These are phyloP conservation scores for Powellomyces hirtus DNA, from an alignment of 192 early-diverging fungal species.

Conservation along the genomic window DNA sequence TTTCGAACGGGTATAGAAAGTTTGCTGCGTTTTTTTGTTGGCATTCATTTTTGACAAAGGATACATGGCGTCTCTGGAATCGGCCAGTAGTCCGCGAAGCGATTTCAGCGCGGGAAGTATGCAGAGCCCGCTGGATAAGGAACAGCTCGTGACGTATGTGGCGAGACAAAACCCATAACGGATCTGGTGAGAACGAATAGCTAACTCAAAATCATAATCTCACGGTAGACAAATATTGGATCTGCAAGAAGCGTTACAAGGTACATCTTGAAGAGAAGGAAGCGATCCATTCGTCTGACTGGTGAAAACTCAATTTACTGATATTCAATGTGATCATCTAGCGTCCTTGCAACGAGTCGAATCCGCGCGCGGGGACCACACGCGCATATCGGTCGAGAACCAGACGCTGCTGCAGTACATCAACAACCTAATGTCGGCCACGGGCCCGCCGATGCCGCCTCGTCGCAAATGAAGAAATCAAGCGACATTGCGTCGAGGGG, in stretches of 20 bases:
- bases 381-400: slow-evolving; percentile 35
- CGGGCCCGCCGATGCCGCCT: slow-evolving; percentile 9
- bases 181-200: too few relatives aligned
- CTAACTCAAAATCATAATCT: neutral
- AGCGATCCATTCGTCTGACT: too few relatives aligned
- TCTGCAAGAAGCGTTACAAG: slow-evolving; percentile 13
- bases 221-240: slow-evolving; percentile 11
- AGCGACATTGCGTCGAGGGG: neutral
- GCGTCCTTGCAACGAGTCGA: slow-evolving; percentile 38
- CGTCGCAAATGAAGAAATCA: neutral
- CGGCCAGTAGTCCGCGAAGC: too few relatives aligned
- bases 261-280: neutral
- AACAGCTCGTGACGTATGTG: slow-evolving; percentile 4
- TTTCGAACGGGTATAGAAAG: too few relatives aligned
- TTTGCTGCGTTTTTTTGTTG: too few relatives aligned
- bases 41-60: too few relatives aligned
- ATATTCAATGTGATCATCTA: slow-evolving; percentile 1
- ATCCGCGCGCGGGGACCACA: slow-evolving; percentile 20
- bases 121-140: too few relatives aligned
- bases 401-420: slow-evolving; percentile 46
- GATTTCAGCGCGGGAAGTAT: too few relatives aligned
- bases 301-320: too few relatives aligned
- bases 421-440: slow-evolving; percentile 47
- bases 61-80: too few relatives aligned
- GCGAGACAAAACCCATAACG: neutral